Evolutionary conservation across 768 basidiomycete species (phyloP), one percentile per base, ranked within the genome.

Genomic region (Lactifluus piperatus): DNA sequence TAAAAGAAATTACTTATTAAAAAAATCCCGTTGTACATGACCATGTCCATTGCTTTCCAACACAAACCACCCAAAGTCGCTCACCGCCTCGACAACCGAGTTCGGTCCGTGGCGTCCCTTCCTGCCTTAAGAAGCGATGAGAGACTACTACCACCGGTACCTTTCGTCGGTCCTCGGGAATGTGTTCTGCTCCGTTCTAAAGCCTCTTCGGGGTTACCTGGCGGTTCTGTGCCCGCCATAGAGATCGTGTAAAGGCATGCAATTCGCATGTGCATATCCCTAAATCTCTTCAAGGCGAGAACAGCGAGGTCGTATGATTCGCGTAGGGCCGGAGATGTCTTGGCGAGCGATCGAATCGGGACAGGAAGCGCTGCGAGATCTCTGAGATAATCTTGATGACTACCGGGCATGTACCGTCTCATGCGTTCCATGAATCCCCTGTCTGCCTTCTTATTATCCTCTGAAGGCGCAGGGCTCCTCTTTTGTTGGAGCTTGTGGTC

Each of bases 371-470:
- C 72, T 2, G 80, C 75, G 37, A 98, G 79, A 65, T 84, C 81
- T 24, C 73, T 71, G 55, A 98, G 80, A 74, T 93, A 98, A 47
- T 86, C 83, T 44, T 90, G 85, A 73, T 97, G 95, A 54, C 81
- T 81, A 14, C 88, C 87, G 0, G 95, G 94, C 95, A 98, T 98
- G 73, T 98, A 98, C 22, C 82, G 81, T 57, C 90, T 76, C 94
- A 97, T 97, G 49, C 91, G 80, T 58, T 88, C 85, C 86, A 98
- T 93, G 75, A 97, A 97, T 0, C 84, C 81, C 37, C 73, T 77
- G 71, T 81, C 90, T 41, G 78, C 86, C 65, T 71, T 80, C 72
- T 81, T 84, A 70, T 90, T 83, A 57, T 76, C 71, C 48, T 77
- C 71, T 54, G 89, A 84, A 54, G 92, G 79, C 24, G 81, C 73